These are phyloP conservation scores for Gynostemma pentaphyllum DNA, from an alignment of 306 rosid species.

Conservation along the genomic window DNA sequence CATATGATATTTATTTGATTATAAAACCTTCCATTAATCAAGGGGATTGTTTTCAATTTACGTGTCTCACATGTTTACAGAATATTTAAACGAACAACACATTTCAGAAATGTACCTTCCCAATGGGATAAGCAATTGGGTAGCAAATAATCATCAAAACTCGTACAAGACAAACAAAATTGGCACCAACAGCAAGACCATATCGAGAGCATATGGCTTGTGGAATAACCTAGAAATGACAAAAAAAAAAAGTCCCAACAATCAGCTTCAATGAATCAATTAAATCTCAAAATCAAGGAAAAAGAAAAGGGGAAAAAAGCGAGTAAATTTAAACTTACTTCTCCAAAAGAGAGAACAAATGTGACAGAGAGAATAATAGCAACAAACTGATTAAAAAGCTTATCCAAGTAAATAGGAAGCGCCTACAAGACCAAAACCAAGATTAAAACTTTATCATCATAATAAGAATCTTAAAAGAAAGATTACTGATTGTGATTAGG, in stretches of 20 bases:
- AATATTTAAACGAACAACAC: conserved; percentile 1
- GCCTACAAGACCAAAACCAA: conserved; percentile 53
- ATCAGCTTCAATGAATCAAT: background rate
- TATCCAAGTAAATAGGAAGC: conserved; percentile 83
- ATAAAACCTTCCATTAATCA: too few relatives aligned
- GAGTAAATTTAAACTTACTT: conserved; percentile 31
- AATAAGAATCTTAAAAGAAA: too few relatives aligned
- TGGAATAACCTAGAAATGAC: conserved; percentile 67
- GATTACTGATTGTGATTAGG: too few relatives aligned
- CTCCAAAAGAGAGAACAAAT: conserved; percentile 75
- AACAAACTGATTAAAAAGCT: conserved; percentile 72
- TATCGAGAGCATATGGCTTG: conserved; percentile 92
- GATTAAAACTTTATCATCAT: too few relatives aligned
- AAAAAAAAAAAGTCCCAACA: background rate
- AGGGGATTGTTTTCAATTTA: background rate
- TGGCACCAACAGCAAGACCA: conserved; percentile 92
- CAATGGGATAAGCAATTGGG: conserved; percentile 87
- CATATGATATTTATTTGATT: too few relatives aligned
- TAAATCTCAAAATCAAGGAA: background rate
- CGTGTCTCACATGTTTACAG: background rate
- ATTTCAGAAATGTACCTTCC: conserved; percentile 48
- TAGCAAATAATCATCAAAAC: conserved; percentile 73
- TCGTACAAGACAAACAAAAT: conserved; percentile 69
- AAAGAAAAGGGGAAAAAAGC: background rate
- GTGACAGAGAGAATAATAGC: conserved; percentile 93